Conservation (phyloP, 768 basidiomycete genomes). For the Boletus sensibilis region DNA sequence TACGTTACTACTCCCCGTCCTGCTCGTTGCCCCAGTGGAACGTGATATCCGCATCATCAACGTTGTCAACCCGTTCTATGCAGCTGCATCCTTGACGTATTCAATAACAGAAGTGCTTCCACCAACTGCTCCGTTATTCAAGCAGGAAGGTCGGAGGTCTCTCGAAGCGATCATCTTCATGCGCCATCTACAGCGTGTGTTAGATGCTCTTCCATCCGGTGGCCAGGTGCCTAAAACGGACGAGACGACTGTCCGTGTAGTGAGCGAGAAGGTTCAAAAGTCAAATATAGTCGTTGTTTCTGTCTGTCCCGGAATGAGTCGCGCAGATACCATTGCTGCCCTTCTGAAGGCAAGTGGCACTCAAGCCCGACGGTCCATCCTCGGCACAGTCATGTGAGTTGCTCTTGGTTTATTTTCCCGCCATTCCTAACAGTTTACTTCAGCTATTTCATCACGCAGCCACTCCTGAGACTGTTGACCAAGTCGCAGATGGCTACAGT, state of each 20-base stretch:
- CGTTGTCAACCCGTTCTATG: constrained; percentile 86
- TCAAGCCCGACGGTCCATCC: constrained; percentile 37
- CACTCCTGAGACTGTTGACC: constrained; percentile 63
- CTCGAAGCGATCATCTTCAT: constrained; percentile 63
- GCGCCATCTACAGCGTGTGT: constrained; percentile 78
- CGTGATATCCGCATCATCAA: constrained; percentile 88
- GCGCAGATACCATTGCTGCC: constrained; percentile 64
- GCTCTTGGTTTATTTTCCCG: background rate
- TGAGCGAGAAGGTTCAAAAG: constrained; percentile 46
- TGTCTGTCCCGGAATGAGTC: constrained; percentile 75
- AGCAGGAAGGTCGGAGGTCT: constrained; percentile 64
- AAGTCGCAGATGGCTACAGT: constrained; percentile 64
- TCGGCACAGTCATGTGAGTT: constrained; percentile 52
- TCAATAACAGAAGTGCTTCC: constrained; percentile 28
- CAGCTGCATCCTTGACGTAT: constrained; percentile 62
- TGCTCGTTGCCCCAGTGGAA: constrained; percentile 83
- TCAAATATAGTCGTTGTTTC: constrained; percentile 75
- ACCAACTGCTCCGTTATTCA: constrained; percentile 37
- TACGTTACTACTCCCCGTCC: constrained; percentile 74
- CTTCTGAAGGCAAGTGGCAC: constrained; percentile 30
- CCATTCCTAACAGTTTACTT: constrained; percentile 3
- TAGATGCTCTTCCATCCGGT: constrained; percentile 74
- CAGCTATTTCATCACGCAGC: constrained; percentile 68
- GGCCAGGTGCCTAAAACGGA: constrained; percentile 48
- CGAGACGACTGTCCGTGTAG: constrained; percentile 34